Evolutionary conservation across 768 basidiomycete genomes (phyloP).

Genomic region (Pulveroboletus ravenelii): DNA sequence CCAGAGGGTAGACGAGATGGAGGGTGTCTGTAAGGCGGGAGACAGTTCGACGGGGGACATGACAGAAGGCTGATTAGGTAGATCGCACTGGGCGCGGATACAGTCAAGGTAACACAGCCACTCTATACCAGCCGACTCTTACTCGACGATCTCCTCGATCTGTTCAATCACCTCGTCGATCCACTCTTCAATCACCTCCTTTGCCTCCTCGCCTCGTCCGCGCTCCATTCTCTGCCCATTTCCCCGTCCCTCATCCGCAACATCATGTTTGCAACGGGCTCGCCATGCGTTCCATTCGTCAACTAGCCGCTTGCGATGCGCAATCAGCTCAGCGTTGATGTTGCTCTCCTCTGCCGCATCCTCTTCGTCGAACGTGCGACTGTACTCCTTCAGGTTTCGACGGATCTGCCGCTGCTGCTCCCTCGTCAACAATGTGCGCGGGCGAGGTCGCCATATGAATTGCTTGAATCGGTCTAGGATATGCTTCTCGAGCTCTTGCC

Average conservation of each 20-base stretch:
- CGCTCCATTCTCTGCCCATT: constrained; percentile 31
- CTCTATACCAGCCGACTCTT: not conserved
- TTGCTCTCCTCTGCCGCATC: constrained; percentile 94
- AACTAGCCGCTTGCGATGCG: constrained; percentile 83
- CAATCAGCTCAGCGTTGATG: constrained; percentile 89
- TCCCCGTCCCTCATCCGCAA: constrained; percentile 50
- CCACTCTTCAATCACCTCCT: constrained; percentile 93
- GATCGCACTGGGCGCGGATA: constrained; percentile 5
- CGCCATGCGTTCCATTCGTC: constrained; percentile 99
- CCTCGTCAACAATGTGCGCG: constrained; percentile 77
- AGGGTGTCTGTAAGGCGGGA: constrained; percentile 25
- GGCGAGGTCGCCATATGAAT: constrained; percentile 97
- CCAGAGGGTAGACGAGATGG: constrained; percentile 61
- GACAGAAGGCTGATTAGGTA: constrained; percentile 15
- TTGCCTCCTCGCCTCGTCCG: constrained; percentile 49
- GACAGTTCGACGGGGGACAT: constrained; percentile 30
- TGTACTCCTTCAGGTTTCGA: constrained; percentile 87
- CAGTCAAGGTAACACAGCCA: constrained; percentile 21
- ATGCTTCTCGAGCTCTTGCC: constrained; percentile 88
- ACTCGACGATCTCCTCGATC: constrained; percentile 67
- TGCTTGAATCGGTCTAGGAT: constrained; percentile 96
- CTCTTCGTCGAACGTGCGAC: constrained; percentile 90
- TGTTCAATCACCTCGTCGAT: constrained; percentile 92
- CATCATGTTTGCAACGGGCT: constrained; percentile 57
- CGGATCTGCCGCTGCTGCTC: constrained; percentile 85